These are phyloP conservation scores for Gracilaria vermiculophylla DNA, from an alignment of 23 red algal genomes.

Conservation along the genomic window DNA sequence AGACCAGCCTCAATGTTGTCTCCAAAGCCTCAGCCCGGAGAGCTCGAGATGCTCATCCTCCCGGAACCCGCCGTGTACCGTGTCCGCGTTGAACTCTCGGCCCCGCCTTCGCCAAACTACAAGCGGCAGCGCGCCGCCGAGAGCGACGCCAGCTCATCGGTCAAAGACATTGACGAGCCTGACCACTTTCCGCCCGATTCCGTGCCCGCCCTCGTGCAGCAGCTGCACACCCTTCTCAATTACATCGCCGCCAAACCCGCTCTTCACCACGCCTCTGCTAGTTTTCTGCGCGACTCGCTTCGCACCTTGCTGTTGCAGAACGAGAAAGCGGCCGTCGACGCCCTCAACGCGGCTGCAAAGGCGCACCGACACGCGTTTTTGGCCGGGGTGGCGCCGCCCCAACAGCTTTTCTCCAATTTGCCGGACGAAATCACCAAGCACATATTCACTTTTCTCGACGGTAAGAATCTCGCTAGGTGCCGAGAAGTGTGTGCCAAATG, in stretches of 20 bases:
- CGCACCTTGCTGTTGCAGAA: conserved; percentile 82
- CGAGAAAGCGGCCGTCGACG: conserved; percentile 41
- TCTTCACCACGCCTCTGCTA: conserved; percentile 78
- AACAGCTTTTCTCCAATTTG: conserved; percentile 37
- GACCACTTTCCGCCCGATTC: conserved; percentile 67
- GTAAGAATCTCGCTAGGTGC: conserved; percentile 70
- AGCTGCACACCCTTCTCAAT: conserved; percentile 72
- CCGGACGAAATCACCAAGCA: conserved; percentile 92
- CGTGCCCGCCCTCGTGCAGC: conserved; percentile 72
- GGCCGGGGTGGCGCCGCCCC: not conserved
- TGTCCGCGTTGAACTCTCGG: not conserved
- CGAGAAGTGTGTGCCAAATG: conserved; percentile 82
- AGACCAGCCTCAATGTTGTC: conserved; percentile 24
- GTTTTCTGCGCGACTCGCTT: conserved; percentile 93
- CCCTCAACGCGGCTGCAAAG: conserved; percentile 4
- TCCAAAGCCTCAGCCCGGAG: not conserved
- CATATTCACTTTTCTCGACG: conserved; percentile 88
- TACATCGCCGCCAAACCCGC: conserved; percentile 82
- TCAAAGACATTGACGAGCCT: conserved; percentile 67
- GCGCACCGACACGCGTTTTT: not conserved
- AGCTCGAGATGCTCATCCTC: conserved; percentile 26
- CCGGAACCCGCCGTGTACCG: conserved; percentile 27
- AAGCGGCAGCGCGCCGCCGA: conserved; percentile 58
- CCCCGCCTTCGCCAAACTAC: conserved; percentile 5
- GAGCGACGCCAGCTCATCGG: conserved; percentile 54